Evolutionary conservation across 2,329 filamentous ascomycete genomes (phyloP), one percentile per base, ranked within the genome.

Genomic region (Furcasterigmium furcatum): DNA sequence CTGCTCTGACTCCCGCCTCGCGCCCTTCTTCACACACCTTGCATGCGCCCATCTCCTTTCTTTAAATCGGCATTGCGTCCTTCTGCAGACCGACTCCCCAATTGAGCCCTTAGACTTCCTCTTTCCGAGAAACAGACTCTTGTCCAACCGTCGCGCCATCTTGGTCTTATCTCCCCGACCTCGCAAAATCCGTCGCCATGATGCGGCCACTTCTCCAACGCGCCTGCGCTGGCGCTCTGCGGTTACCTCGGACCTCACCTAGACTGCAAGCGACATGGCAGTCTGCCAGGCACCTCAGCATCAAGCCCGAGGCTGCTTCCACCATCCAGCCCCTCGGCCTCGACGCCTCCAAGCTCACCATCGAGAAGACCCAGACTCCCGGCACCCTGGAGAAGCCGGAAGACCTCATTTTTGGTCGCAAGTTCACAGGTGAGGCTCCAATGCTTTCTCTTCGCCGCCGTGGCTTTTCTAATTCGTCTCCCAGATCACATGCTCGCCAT

Each of bases 401-500:
- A 62, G 84, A 95, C 52, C 82, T 99, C 45, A 76, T 97, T 52
- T 99, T 99, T 67, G 94, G 94, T 52, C 81, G 81, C 55, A 86
- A 84, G 41, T 99, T 99, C 68, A 96, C 94, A 59, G 91, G 90
- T 91, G 29, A 45, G 46, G 19, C 22, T 22, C 38, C 7, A 12
- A n/a, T 25, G 9, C 22, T 38, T n/a, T 50, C 29, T 16, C 25
- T 16, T 7, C 34, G 5, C 19, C 7, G 16, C 8, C 18, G 6
- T 9, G n/a, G n/a, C 20, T 9, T 18, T 4, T 16, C 21, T 29
- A 21, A 27, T 30, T 10, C n/a, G n/a, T 25, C 21, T 16, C 21
- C 34, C 63, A 95, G 94, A 99, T 73, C 94, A 97, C 72, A 97
- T 99, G 92, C 84, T 97, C 60, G 85, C 87, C 48, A 79, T 95